Percentiles rank a stretch among this genome's conserved stretches.
Conservation (phyloP, 2,329 filamentous ascomycete genomes). For the Aquanectria penicillioides region DNA sequence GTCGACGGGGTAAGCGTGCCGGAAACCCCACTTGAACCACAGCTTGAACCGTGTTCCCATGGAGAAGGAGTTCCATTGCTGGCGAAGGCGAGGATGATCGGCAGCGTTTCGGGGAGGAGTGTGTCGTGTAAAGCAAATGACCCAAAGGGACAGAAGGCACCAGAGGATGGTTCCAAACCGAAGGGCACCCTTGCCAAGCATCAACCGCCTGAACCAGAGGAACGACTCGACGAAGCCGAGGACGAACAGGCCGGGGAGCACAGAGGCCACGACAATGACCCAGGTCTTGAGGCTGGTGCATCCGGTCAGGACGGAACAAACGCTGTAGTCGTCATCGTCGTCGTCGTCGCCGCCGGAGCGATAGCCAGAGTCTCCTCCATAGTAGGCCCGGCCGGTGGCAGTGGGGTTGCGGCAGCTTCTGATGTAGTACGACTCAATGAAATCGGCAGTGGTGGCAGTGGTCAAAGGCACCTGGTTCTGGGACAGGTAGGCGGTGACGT, state of each 20-base stretch:
- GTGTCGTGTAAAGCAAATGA: conserved; percentile 27
- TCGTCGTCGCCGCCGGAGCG: background rate
- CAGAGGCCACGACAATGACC: conserved; percentile 38
- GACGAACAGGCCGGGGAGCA: conserved; percentile 43
- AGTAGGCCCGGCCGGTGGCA: conserved; percentile 17
- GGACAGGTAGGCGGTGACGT: conserved; percentile 27
- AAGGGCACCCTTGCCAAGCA: conserved; percentile 42
- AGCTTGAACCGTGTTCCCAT: conserved; percentile 22
- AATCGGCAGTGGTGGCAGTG: conserved; percentile 16
- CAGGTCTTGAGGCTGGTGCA: conserved; percentile 23
- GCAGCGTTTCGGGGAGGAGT: conserved; percentile 14
- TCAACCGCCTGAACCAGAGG: conserved; percentile 46
- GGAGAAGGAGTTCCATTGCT: conserved; percentile 22
- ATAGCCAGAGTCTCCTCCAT: conserved; percentile 11
- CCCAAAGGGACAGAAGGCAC: conserved; percentile 36
- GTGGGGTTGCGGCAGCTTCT: conserved; percentile 30
- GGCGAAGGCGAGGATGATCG: conserved; percentile 23
- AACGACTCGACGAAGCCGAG: conserved; percentile 45
- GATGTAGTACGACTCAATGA: conserved; percentile 31
- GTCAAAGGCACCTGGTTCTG: conserved; percentile 19
- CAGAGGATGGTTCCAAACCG: conserved; percentile 45
- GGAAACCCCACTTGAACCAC: conserved; percentile 32
- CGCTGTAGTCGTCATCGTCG: background rate
- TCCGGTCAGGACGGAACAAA: background rate
- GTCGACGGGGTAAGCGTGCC: conserved; percentile 25